Percentiles rank a stretch among this genome's conserved stretches.
phyloP scores from a whole-genome alignment of 768 basidiomycete species.

The Serendipita sp. region DNA sequence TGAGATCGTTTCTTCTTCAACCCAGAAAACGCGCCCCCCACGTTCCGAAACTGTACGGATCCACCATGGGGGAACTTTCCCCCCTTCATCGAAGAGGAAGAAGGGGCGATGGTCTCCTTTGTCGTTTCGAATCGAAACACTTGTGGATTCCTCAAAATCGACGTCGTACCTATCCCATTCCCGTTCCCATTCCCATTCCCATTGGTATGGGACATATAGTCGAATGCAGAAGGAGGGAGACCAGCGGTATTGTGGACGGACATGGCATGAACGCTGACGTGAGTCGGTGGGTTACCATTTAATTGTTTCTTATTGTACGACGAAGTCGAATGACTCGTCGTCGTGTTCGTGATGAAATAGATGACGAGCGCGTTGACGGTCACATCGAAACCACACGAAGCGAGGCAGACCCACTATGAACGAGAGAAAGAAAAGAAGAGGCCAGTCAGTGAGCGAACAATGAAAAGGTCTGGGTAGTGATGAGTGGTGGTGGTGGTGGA shows the following conservation, averaged over 20 bases:
- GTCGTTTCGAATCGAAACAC: not conserved
- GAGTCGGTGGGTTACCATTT: not conserved
- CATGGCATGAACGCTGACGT: not conserved
- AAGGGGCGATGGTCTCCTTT: not conserved
- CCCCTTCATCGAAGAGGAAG: no score
- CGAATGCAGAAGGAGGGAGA: no score
- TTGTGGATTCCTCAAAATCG: not conserved
- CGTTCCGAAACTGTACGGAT: not conserved
- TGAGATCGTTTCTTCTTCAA: not conserved
- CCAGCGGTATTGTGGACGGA: no score
- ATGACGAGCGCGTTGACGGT: conserved; percentile 11
- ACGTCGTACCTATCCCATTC: not conserved
- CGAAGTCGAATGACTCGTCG: no score
- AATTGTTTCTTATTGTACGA: no score
- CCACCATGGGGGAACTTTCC: not conserved
- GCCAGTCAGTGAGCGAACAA: no score
- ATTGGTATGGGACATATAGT: no score
- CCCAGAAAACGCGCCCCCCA: not conserved
- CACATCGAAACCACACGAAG: conserved; percentile 8
- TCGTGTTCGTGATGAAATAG: conserved; percentile 10
- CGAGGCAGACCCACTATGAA: conserved; percentile 14
- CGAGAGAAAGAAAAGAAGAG: not conserved
- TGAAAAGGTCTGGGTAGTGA: no score
- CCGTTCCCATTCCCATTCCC: no score
- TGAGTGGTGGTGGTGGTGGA: not conserved